Conservation (phyloP, 75 land plant genomes). For the Azolla pinnata region DNA sequence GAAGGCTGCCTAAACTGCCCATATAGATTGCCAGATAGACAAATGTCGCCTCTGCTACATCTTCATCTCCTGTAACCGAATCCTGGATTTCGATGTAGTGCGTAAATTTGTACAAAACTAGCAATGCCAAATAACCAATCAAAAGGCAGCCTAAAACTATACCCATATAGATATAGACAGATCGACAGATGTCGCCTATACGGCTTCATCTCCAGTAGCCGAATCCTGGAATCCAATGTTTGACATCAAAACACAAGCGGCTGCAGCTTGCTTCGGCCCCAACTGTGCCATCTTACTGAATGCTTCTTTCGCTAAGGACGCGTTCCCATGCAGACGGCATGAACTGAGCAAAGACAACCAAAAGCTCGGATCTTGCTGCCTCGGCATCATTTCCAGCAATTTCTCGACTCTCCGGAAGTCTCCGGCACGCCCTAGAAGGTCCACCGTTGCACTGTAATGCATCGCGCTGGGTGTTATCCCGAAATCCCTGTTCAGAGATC, state of each 20-base stretch:
- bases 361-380: not conserved
- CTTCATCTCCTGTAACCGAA: no score
- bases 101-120: no score
- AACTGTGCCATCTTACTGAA: not conserved
- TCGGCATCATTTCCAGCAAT: not conserved
- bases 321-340: conserved; percentile 1
- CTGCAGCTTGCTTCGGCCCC: not conserved
- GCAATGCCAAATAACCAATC: no score
- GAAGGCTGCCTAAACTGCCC: no score
- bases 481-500: not conserved
- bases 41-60: no score
- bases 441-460: not conserved
- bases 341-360: not conserved
- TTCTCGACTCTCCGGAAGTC: not conserved
- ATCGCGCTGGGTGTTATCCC: not conserved
- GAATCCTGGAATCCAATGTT: no score
- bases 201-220: no score
- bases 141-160: no score
- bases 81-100: no score
- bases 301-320: not conserved
- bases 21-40: no score
- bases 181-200: no score
- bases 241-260: not conserved
- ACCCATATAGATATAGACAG: no score
- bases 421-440: not conserved